These are phyloP conservation scores for Chondrus crispus DNA, from an alignment of 23 red algal genomes.

Conservation along the genomic window DNA sequence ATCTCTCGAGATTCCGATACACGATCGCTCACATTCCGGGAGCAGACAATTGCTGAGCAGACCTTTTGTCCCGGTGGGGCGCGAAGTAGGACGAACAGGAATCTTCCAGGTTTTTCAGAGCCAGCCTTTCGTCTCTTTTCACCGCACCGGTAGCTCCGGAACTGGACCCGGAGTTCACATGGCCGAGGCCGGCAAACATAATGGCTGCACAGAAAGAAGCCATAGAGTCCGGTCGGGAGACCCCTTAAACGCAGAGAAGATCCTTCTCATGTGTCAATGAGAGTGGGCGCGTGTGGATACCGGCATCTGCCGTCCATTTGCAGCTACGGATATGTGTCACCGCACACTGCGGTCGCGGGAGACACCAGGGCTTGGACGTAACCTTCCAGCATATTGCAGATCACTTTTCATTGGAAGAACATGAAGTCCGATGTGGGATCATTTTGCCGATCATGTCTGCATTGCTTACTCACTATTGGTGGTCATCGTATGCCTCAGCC, in stretches of 20 bases:
- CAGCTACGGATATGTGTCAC: neutral
- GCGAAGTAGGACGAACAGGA: neutral
- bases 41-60: constrained; percentile 7
- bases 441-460: neutral
- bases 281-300: neutral
- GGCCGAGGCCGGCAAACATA: neutral
- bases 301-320: neutral
- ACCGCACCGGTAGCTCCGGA: neutral
- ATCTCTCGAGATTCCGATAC: neutral
- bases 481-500: neutral
- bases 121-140: neutral
- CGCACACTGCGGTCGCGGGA: neutral
- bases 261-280: neutral
- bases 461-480: neutral
- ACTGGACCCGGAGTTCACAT: neutral
- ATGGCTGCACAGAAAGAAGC: neutral
- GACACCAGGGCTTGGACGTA: neutral
- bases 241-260: neutral
- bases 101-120: neutral
- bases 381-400: neutral
- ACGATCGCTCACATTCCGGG: neutral
- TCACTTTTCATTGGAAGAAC: neutral
- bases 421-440: neutral
- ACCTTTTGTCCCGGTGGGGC: neutral
- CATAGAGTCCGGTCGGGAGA: neutral